A percentile compares a stretch with the other conserved stretches of the same genome.
Evolutionary conservation across 1,284 basidiomycete species (phyloP).

Genomic region (Leccinum fuscescens): DNA sequence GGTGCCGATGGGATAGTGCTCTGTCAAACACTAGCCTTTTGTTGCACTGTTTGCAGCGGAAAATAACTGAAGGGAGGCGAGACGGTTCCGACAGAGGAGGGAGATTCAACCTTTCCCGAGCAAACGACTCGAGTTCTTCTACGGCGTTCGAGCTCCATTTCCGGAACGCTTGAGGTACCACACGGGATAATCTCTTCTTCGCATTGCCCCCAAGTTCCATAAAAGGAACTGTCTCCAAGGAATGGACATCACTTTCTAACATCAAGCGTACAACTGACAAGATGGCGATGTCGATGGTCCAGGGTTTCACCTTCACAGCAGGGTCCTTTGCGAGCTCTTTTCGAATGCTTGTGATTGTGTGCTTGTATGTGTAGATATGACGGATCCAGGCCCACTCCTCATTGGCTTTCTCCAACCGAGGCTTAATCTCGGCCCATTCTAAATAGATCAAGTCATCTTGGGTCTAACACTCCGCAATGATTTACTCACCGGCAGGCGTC

Average conservation of each 20-base stretch:
- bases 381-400: neutral
- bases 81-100: conserved; percentile 6
- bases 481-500: no score
- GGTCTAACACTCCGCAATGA: no score
- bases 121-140: conserved; percentile 11
- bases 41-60: conserved; percentile 11
- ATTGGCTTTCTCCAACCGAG: neutral
- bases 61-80: conserved; percentile 12
- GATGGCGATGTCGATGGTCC: conserved; percentile 7
- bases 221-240: no score
- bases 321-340: neutral
- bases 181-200: neutral
- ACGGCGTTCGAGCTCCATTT: conserved; percentile 12
- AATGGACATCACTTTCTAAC: conserved; percentile 1
- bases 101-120: conserved; percentile 5
- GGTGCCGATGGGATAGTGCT: conserved; percentile 14
- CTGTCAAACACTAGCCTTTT: conserved; percentile 8
- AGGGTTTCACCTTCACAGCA: conserved; percentile 6
- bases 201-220: neutral
- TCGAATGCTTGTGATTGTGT: neutral
- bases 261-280: conserved; percentile 4
- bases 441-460: no score
- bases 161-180: conserved; percentile 1
- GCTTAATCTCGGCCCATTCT: no score
- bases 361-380: neutral